phyloP scores from a whole-genome alignment of 768 basidiomycete species.

The Coprinopsis cinerea region DNA sequence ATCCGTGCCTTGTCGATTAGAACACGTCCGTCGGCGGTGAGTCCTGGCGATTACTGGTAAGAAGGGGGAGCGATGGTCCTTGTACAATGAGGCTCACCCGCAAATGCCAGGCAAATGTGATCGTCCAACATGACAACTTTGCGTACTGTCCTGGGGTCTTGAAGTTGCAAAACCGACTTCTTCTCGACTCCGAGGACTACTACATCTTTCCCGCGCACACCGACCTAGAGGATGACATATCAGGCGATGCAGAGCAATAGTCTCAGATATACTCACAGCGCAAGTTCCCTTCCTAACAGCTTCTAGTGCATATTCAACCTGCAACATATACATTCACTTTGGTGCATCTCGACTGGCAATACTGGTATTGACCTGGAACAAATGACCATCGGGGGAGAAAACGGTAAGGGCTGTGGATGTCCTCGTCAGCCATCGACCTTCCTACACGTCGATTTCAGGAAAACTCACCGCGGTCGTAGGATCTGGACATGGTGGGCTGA shows the following conservation, averaged over 20 bases:
- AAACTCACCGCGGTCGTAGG: slow-evolving; percentile 87
- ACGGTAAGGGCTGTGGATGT: slow-evolving; percentile 76
- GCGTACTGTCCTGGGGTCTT: slow-evolving; percentile 95
- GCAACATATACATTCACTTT: slow-evolving; percentile 12
- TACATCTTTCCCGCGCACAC: slow-evolving; percentile 89
- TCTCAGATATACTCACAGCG: slow-evolving; percentile 51
- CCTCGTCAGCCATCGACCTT: neutral
- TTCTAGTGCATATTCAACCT: slow-evolving; percentile 99
- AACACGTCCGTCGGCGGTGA: slow-evolving; percentile 96
- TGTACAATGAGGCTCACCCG: slow-evolving; percentile 51
- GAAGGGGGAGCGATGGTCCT: slow-evolving; percentile 4
- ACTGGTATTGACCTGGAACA: slow-evolving; percentile 73
- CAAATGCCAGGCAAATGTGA: slow-evolving; percentile 95
- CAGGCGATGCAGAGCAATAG: neutral
- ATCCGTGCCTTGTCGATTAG: slow-evolving; percentile 96
- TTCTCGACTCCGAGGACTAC: slow-evolving; percentile 98
- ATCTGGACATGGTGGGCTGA: slow-evolving; percentile 67
- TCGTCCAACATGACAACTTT: slow-evolving; percentile 99
- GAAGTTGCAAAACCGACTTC: slow-evolving; percentile 95
- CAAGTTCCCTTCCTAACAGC: slow-evolving; percentile 97
- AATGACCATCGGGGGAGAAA: slow-evolving; percentile 97
- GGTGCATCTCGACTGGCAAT: slow-evolving; percentile 10
- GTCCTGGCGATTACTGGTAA: slow-evolving; percentile 44
- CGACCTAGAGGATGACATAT: slow-evolving; percentile 55
- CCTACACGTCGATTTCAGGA: neutral